phyloP scores from a whole-genome alignment of 108 stramenopile species.

The Craspedostauros australis region DNA sequence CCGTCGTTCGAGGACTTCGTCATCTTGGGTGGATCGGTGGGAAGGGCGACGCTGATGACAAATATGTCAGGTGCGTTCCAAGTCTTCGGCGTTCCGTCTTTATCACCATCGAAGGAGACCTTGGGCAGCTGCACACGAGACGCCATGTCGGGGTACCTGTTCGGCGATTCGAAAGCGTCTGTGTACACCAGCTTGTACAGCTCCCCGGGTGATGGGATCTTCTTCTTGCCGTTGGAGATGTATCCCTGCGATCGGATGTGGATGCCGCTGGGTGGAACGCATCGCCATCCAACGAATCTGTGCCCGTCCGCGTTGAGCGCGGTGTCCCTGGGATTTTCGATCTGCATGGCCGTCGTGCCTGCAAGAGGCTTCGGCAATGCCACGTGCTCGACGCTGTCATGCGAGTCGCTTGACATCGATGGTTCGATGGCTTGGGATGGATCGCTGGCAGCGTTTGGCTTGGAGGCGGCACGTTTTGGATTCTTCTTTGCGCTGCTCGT shows the following conservation, averaged over 20 bases:
- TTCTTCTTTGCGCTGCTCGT: no score
- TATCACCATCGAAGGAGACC: conserved; percentile 31
- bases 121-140: conserved; percentile 54
- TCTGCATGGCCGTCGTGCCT: conserved; percentile 53
- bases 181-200: conserved; percentile 61
- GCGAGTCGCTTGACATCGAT: no score
- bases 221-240: conserved; percentile 58
- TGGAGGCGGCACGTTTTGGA: no score
- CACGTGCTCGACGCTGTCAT: no score
- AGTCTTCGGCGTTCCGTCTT: conserved; percentile 31
- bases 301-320: conserved; percentile 42
- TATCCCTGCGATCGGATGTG: conserved; percentile 68
- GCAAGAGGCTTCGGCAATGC: conserved; percentile 57
- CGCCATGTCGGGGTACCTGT: conserved; percentile 58
- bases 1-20: conserved; percentile 49
- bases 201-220: conserved; percentile 62
- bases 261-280: conserved; percentile 28
- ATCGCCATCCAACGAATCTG: conserved; percentile 55
- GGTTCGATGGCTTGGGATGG: no score
- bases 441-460: no score
- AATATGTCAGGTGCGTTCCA: conserved; percentile 80
- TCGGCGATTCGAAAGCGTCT: conserved; percentile 66
- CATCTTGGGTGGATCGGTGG: conserved; percentile 76
- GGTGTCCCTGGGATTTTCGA: conserved; percentile 47
- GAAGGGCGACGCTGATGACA: conserved; percentile 56